phyloP scores from a whole-genome alignment of 139 green algal species.

The Asterochloris erici region DNA sequence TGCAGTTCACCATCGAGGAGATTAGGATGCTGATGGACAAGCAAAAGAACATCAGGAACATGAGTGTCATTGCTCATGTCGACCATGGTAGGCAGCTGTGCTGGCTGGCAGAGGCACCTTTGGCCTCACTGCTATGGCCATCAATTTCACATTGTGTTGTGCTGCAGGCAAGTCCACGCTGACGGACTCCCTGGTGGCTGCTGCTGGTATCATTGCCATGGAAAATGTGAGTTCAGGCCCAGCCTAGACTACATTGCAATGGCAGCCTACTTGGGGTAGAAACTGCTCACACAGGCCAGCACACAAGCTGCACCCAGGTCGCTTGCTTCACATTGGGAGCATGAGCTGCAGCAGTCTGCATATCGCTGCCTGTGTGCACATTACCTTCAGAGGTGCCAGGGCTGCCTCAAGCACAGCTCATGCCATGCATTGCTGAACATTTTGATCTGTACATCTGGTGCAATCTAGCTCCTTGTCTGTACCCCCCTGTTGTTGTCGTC shows the following conservation, averaged over 20 bases:
- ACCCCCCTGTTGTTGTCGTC: neutral
- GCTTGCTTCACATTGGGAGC: too few relatives aligned
- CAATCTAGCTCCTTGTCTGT: neutral
- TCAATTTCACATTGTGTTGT: neutral
- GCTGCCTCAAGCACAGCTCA: too few relatives aligned
- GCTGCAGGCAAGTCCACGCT: constrained; percentile 89
- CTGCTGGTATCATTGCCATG: constrained; percentile 97
- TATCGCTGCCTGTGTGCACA: too few relatives aligned
- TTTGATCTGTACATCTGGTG: too few relatives aligned
- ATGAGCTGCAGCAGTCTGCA: too few relatives aligned
- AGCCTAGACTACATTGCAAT: neutral
- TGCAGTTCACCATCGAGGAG: constrained; percentile 81
- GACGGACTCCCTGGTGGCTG: constrained; percentile 97
- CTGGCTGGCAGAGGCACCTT: too few relatives aligned
- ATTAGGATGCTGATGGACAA: constrained; percentile 81
- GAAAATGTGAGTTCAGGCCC: constrained; percentile 69
- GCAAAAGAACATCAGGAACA: constrained; percentile 90
- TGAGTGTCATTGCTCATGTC: constrained; percentile 88
- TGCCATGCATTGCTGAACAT: too few relatives aligned
- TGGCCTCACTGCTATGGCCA: too few relatives aligned
- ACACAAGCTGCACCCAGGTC: too few relatives aligned
- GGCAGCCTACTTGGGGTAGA: neutral
- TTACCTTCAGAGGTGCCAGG: too few relatives aligned
- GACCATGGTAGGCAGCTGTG: constrained; percentile 68
- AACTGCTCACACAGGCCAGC: neutral